A percentile compares a stretch with the other conserved stretches of the same genome.
phyloP scores from a whole-genome alignment of 495 filamentous ascomycete species.

The Podospora fimiseda region DNA sequence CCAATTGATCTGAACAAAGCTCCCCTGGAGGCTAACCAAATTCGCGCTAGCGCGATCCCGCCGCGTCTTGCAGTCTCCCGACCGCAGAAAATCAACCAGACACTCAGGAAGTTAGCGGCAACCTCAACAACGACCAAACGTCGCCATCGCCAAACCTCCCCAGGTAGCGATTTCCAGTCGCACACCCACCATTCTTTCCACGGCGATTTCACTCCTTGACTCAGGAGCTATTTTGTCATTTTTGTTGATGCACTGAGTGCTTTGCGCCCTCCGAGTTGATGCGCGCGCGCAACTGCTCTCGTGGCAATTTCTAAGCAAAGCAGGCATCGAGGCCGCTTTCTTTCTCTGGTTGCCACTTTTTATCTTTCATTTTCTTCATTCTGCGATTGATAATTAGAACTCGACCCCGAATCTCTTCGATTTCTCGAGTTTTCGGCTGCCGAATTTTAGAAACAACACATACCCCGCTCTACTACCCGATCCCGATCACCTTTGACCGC shows the following conservation, averaged over 20 bases:
- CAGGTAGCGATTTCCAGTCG: slow-evolving; percentile 4
- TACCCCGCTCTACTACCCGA: background rate
- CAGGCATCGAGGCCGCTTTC: background rate
- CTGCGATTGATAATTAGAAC: no score
- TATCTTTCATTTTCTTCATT: background rate
- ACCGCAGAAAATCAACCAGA: slow-evolving; percentile 17
- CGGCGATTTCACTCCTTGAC: background rate
- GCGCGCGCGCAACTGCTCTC: slow-evolving; percentile 15
- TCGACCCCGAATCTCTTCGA: no score
- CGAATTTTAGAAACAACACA: no score
- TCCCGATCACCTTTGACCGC: background rate
- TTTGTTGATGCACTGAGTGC: slow-evolving; percentile 15
- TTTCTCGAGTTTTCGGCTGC: no score
- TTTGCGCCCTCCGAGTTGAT: slow-evolving; percentile 22
- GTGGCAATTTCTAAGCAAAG: slow-evolving; percentile 25
- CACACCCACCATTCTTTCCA: slow-evolving; percentile 5
- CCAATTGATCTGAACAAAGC: background rate
- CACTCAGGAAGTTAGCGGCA: background rate
- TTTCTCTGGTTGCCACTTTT: background rate
- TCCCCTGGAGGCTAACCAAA: background rate
- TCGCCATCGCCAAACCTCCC: slow-evolving; percentile 6
- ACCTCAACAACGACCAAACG: slow-evolving; percentile 3
- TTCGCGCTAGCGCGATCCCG: slow-evolving; percentile 10
- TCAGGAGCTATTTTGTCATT: background rate
- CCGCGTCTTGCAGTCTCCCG: slow-evolving; percentile 25